These are phyloP conservation scores for Talaromyces sp. DNA, from an alignment of 2,329 filamentous ascomycete genomes.

Conservation along the genomic window DNA sequence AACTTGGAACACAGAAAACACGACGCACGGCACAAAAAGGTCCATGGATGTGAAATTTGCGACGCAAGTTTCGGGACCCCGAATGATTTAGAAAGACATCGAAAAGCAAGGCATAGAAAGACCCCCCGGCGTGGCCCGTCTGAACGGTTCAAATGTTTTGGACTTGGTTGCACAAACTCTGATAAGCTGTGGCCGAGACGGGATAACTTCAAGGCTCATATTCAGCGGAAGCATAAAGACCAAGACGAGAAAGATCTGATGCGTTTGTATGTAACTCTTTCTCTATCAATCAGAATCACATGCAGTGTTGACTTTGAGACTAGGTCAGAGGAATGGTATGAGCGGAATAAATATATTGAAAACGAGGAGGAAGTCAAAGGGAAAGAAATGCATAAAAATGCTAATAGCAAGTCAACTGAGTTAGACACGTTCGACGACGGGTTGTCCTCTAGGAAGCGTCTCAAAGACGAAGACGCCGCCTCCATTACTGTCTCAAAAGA, in stretches of 20 bases:
- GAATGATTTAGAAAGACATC: conserved; percentile 79
- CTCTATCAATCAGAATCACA: neutral
- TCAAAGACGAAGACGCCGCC: neutral
- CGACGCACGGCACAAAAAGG: conserved; percentile 62
- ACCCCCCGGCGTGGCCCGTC: conserved; percentile 40
- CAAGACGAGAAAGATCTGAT: conserved; percentile 43
- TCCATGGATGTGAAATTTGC: conserved; percentile 61
- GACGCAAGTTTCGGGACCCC: conserved; percentile 67
- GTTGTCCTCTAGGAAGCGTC: neutral
- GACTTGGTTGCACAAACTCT: conserved; percentile 51
- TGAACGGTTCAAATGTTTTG: conserved; percentile 57
- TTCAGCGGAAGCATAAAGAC: conserved; percentile 60
- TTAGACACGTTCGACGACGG: neutral
- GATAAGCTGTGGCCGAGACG: conserved; percentile 71
- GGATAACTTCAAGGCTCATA: conserved; percentile 83
- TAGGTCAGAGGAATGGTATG: conserved; percentile 28
- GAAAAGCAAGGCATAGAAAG: conserved; percentile 62
- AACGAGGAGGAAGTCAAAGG: neutral
- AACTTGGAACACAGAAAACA: conserved; percentile 62
- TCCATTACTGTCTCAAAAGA: neutral
- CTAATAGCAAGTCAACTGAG: neutral
- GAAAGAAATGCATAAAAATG: neutral
- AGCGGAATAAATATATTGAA: neutral
- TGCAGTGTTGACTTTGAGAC: neutral
- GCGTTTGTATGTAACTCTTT: conserved; percentile 32